Conservation (phyloP, 2,329 filamentous ascomycete genomes). For the Myrmaecium sp. region DNA sequence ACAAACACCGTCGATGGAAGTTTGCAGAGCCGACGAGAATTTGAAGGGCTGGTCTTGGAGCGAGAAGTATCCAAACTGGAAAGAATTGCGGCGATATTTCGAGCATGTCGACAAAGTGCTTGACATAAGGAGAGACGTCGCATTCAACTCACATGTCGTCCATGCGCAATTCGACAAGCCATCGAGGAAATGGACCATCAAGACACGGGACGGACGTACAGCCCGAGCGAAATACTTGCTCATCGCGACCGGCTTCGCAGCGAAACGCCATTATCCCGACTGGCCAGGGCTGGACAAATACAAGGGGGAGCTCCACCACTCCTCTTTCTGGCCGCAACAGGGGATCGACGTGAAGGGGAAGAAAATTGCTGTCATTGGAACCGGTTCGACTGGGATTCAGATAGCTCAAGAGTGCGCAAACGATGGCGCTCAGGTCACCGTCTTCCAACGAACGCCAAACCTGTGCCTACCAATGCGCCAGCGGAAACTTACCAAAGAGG, state of each 20-base stretch:
- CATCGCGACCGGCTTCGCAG: slow-evolving; percentile 39
- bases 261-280: slow-evolving; percentile 43
- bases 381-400: slow-evolving; percentile 47
- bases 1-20: not conserved
- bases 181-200: slow-evolving; percentile 32
- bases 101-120: slow-evolving; percentile 40
- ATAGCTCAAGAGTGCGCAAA: slow-evolving; percentile 44
- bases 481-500: slow-evolving; percentile 28
- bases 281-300: slow-evolving; percentile 44
- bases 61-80: slow-evolving; percentile 33
- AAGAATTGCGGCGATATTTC: slow-evolving; percentile 41
- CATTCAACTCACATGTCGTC: slow-evolving; percentile 39
- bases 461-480: slow-evolving; percentile 45
- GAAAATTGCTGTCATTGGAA: slow-evolving; percentile 45
- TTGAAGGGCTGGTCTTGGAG: slow-evolving; percentile 34
- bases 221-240: slow-evolving; percentile 36
- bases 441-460: slow-evolving; percentile 54
- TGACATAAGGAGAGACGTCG: slow-evolving; percentile 37
- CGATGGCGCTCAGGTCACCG: slow-evolving; percentile 31
- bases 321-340: slow-evolving; percentile 42
- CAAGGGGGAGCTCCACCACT: slow-evolving; percentile 42
- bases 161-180: slow-evolving; percentile 34
- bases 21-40: not conserved
- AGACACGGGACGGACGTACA: slow-evolving; percentile 33
- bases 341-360: slow-evolving; percentile 41